Conservation (phyloP, 441 rosid species). For the Bruguiera hainesii region DNA sequence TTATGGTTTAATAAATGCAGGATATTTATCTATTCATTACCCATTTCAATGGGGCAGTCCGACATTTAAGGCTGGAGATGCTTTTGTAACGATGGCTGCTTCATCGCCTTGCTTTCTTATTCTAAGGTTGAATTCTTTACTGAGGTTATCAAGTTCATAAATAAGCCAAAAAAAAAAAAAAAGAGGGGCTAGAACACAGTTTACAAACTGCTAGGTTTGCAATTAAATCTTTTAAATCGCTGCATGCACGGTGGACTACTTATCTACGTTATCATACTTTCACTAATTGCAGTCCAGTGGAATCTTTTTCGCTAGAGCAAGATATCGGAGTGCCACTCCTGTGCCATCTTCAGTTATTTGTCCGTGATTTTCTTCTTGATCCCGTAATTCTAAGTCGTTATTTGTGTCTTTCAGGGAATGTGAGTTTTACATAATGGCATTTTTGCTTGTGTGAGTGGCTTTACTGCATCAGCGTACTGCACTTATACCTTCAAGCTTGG, state of each 20-base stretch:
- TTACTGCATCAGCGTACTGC: constrained; percentile 51
- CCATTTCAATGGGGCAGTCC: constrained; percentile 88
- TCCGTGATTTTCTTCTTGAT: constrained; percentile 13
- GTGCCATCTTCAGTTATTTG: constrained; percentile 76
- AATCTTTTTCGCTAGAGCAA: constrained; percentile 62
- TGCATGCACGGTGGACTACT: no score
- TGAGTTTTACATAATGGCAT: constrained; percentile 55
- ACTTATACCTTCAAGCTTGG: constrained; percentile 3
- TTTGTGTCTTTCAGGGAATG: constrained; percentile 42
- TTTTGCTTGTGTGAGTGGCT: constrained; percentile 51
- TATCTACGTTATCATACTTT: background rate
- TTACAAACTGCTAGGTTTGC: no score
- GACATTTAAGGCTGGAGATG: constrained; percentile 56
- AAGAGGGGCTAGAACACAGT: no score
- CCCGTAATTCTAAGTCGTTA: background rate
- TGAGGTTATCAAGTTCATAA: no score
- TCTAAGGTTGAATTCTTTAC: constrained; percentile 44
- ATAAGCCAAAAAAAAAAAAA: no score
- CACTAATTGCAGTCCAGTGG: constrained; percentile 51
- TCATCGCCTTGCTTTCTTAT: constrained; percentile 62
- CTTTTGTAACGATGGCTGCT: constrained; percentile 67
- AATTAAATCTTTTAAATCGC: no score
- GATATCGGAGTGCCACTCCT: constrained; percentile 77
- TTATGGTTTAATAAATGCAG: constrained; percentile 29
- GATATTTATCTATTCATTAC: constrained; percentile 57